Evolutionary conservation across 495 filamentous ascomycete genomes (phyloP).

Genomic region (Aspergillus cavernicola): DNA sequence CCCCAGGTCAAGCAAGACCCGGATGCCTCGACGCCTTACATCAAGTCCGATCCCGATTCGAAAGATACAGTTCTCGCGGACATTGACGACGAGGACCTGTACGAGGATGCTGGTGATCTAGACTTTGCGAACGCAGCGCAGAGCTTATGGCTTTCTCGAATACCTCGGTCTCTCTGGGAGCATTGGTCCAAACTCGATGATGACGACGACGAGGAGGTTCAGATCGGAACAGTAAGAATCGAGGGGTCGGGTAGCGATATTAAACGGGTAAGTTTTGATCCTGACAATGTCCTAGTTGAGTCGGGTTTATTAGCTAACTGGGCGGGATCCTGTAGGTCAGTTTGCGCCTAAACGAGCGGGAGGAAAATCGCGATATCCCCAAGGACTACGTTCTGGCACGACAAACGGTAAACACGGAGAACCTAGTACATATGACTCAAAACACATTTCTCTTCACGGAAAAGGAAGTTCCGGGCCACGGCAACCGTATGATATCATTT

Average conservation of each 20-base stretch:
- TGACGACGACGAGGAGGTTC: slow-evolving; percentile 59
- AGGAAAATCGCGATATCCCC: slow-evolving; percentile 63
- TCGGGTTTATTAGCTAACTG: background rate
- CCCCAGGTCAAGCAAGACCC: slow-evolving; percentile 40
- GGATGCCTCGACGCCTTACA: slow-evolving; percentile 36
- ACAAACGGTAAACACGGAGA: slow-evolving; percentile 46
- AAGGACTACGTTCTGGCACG: slow-evolving; percentile 78
- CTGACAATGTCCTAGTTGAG: background rate
- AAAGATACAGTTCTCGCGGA: slow-evolving; percentile 52
- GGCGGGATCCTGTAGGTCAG: slow-evolving; percentile 33
- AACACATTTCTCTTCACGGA: slow-evolving; percentile 92
- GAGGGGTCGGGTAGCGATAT: slow-evolving; percentile 51
- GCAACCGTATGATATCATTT: slow-evolving; percentile 45
- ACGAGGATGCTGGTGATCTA: slow-evolving; percentile 86
- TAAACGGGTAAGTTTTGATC: slow-evolving; percentile 41
- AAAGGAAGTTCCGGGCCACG: slow-evolving; percentile 80
- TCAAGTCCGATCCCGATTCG: slow-evolving; percentile 69
- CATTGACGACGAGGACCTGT: slow-evolving; percentile 70
- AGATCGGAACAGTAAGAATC: slow-evolving; percentile 74
- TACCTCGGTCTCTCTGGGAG: slow-evolving; percentile 78
- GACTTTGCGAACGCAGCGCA: slow-evolving; percentile 61
- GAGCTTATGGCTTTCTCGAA: slow-evolving; percentile 67
- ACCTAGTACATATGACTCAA: slow-evolving; percentile 43
- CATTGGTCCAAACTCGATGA: slow-evolving; percentile 55
- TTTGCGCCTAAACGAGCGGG: slow-evolving; percentile 50